These are phyloP conservation scores for Rhytidhysteron rufulum DNA, from an alignment of 2,329 filamentous ascomycete genomes.

Conservation along the genomic window DNA sequence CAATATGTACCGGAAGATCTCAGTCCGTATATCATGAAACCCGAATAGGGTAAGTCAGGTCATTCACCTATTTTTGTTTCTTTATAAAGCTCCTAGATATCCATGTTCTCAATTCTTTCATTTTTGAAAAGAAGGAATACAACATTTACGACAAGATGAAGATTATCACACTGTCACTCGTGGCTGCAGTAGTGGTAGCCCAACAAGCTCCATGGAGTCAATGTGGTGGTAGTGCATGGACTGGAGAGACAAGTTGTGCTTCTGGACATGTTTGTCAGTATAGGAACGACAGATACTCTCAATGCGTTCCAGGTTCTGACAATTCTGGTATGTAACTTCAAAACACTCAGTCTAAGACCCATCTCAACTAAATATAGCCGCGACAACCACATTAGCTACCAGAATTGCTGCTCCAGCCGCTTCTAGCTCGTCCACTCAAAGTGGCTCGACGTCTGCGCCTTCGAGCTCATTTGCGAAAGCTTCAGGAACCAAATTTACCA, in stretches of 20 bases:
- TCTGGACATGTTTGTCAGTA: slow-evolving; percentile 24
- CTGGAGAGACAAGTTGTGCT: slow-evolving; percentile 24
- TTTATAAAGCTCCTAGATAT: too few relatives aligned
- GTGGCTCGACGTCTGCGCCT: slow-evolving; percentile 11
- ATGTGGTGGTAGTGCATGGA: slow-evolving; percentile 15
- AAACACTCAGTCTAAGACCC: background rate
- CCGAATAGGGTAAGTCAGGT: too few relatives aligned
- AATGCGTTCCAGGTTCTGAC: slow-evolving; percentile 19
- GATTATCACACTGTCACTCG: slow-evolving; percentile 12
- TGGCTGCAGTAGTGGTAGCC: slow-evolving; percentile 17
- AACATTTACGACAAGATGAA: slow-evolving; percentile 17
- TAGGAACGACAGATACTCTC: slow-evolving; percentile 26
- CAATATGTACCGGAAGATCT: too few relatives aligned
- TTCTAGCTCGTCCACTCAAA: slow-evolving; percentile 2
- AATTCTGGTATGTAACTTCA: background rate
- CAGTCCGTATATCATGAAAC: too few relatives aligned
- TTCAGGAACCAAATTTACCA: slow-evolving; percentile 30
- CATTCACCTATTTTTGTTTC: too few relatives aligned
- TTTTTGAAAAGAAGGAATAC: background rate
- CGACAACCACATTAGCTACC: slow-evolving; percentile 1
- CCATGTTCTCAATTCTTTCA: background rate
- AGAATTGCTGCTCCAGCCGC: slow-evolving; percentile 1
- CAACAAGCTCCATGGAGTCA: slow-evolving; percentile 8
- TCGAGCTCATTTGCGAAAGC: slow-evolving; percentile 23
- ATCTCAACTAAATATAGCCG: background rate